A percentile compares a stretch with the other conserved stretches of the same genome.
These are phyloP conservation scores for Xylaria sp. DNA, from an alignment of 2,329 filamentous ascomycete genomes.

Conservation along the genomic window DNA sequence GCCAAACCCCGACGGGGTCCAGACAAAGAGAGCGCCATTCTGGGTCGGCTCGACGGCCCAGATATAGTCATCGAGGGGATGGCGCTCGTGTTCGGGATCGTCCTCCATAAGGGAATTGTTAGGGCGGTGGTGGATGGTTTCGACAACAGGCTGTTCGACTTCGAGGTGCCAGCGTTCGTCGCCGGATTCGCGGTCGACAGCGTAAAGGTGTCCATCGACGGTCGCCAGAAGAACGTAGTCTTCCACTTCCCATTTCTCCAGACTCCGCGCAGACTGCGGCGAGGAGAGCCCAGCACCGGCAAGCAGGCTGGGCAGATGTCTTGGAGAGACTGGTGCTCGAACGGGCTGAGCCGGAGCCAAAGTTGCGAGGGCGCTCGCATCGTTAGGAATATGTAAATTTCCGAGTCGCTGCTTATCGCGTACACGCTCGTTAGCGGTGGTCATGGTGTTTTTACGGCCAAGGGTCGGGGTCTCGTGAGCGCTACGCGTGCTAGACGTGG, in stretches of 20 bases:
- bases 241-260: constrained; percentile 99
- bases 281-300: constrained; percentile 69
- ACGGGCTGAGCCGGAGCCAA: constrained; percentile 96
- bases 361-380: constrained; percentile 97
- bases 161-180: constrained; percentile 83
- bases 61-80: constrained; percentile 79
- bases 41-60: constrained; percentile 95
- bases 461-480: constrained; percentile 16
- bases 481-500: constrained; percentile 29
- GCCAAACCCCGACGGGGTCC: constrained; percentile 67
- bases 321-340: constrained; percentile 84
- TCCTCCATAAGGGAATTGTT: constrained; percentile 60
- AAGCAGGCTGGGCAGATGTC: constrained; percentile 59
- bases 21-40: constrained; percentile 85
- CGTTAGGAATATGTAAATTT: constrained; percentile 46
- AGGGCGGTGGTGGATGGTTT: constrained; percentile 78
- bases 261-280: constrained; percentile 92
- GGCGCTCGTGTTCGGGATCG: constrained; percentile 55
- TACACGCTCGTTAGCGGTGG: constrained; percentile 20
- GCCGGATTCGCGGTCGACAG: constrained; percentile 85
- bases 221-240: constrained; percentile 99
- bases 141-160: constrained; percentile 84
- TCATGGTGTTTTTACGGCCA: constrained; percentile 27
- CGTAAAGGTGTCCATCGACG: constrained; percentile 95
- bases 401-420: constrained; percentile 21